Evolutionary conservation across 2,329 filamentous ascomycete genomes (phyloP).

Genomic region (Curvularia verruculosa): DNA sequence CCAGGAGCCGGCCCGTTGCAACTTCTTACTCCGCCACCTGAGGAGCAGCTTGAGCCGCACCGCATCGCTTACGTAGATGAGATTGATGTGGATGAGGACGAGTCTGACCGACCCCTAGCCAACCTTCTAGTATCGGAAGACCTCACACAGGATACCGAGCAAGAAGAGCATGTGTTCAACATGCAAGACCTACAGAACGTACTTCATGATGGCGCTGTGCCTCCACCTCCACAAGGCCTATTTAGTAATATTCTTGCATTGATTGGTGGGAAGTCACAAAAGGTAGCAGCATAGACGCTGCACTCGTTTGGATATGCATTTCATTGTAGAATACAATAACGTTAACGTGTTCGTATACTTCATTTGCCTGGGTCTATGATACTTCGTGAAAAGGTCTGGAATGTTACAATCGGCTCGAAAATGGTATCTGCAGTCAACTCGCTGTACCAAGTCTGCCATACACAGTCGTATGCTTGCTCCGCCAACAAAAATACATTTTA

Average conservation of each 20-base stretch:
- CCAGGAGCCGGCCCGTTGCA: constrained; percentile 36
- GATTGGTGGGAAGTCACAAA: constrained; percentile 21
- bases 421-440: neutral
- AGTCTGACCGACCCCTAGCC: constrained; percentile 5
- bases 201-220: constrained; percentile 23
- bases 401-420: neutral
- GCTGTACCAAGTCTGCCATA: neutral
- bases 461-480: neutral
- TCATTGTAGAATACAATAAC: neutral
- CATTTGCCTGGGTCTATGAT: no score
- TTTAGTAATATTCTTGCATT: constrained; percentile 25
- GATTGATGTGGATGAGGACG: constrained; percentile 15
- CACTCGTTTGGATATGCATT: neutral
- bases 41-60: constrained; percentile 42
- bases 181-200: constrained; percentile 26
- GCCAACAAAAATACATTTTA: neutral
- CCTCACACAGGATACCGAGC: constrained; percentile 20
- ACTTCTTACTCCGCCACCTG: constrained; percentile 41
- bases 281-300: constrained; percentile 17
- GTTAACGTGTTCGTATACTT: neutral
- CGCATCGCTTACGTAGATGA: constrained; percentile 15
- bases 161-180: constrained; percentile 22
- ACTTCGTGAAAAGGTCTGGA: neutral
- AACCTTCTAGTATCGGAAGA: constrained; percentile 11
- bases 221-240: constrained; percentile 24